These are phyloP conservation scores for Arthrobotrys megalospora DNA, from an alignment of 2,329 filamentous ascomycete species.

Conservation along the genomic window DNA sequence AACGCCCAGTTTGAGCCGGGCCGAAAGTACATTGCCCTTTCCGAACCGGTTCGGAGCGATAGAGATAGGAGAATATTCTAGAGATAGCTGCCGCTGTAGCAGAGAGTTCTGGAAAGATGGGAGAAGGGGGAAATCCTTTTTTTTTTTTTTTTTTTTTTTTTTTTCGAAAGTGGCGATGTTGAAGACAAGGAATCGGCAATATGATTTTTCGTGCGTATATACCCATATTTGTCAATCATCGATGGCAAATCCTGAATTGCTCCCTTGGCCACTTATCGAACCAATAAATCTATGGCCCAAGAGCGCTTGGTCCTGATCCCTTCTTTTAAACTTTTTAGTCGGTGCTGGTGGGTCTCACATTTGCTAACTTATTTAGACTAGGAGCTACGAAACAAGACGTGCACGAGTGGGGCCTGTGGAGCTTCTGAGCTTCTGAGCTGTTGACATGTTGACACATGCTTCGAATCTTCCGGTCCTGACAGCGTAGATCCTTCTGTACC, in stretches of 20 bases:
- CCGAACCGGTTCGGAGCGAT: slow-evolving; percentile 56
- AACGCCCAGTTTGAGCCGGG: slow-evolving; percentile 17
- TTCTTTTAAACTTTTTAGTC: slow-evolving; percentile 23
- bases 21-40: slow-evolving; percentile 40
- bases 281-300: not conserved
- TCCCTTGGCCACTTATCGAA: not conserved
- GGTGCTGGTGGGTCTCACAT: not conserved
- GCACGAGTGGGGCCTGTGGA: not conserved
- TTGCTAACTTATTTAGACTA: slow-evolving; percentile 5
- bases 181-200: not conserved
- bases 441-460: not conserved
- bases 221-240: not conserved
- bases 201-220: not conserved
- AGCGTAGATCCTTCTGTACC: slow-evolving; percentile 10
- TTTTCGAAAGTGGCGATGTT: not conserved
- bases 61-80: slow-evolving; percentile 8
- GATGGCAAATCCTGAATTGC: slow-evolving; percentile 12
- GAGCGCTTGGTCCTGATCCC: slow-evolving; percentile 8
- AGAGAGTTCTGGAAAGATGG: not conserved
- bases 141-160: no score
- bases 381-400: not conserved
- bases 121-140: not conserved
- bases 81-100: not conserved
- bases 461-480: slow-evolving; percentile 16
- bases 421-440: not conserved